Evolutionary conservation across 441 rosid species (phyloP), one percentile per base, ranked within the genome.

Genomic region (Pelargonium myrrhifolium): DNA sequence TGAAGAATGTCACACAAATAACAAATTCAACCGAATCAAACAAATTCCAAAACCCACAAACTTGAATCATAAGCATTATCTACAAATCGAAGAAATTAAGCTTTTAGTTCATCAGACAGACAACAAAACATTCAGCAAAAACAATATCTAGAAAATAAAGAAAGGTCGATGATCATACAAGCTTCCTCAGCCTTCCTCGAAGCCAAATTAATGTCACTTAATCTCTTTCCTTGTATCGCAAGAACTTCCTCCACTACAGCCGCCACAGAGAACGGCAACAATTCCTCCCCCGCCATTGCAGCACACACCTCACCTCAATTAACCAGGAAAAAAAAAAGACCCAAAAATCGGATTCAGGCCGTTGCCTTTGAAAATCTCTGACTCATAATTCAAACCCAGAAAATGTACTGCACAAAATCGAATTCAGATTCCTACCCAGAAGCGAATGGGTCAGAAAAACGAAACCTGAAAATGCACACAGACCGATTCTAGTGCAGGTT

Each of bases 211-310:
- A 81, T 68, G 28, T 85, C 86, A 56, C 68, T 74, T 45, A 78
- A 70, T 74, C 84, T 78, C 45, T 60, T 74, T 49, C 81, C 81
- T 60, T 89, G 88, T 53, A 89, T 85, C 71, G 82, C 85, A 76
- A 93, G 88, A 68, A 93, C 83, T 60, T 83, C 97, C 75, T 89
- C 95, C 42, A 93, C 88, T 67, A 89, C 72, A 49, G 97, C 88
- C 60, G 81, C 85, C 58, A 86, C 81, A 26, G 87, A 84, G 73
- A 85, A 78, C 59, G 82, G 67, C 43, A 77, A 74, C 60, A 9
- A 80, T 67, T 76, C 87, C 72, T 85, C 90, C 71, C 84, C 69
- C 75, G 82, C 79, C 96, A 85, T 88, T 74, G 35, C 1, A 24
- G 12, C 61, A 56, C 61, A 47, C 26, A n/a, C n/a, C n/a, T n/a